Base-by-base conservation (phyloP, 345 rosid species). In the Tarenaya hassleriana region DNA sequence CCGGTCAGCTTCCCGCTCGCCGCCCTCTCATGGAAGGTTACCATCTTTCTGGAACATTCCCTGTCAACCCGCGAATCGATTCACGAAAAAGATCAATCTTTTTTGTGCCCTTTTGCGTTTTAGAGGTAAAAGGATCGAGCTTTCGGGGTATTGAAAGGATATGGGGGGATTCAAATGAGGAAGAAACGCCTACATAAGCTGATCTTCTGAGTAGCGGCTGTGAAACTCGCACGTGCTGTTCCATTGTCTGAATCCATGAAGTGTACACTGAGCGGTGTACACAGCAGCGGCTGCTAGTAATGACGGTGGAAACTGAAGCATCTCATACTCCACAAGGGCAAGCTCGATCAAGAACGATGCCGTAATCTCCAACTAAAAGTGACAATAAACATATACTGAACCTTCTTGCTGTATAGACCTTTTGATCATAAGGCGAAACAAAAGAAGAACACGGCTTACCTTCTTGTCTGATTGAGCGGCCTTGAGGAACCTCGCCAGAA, bases 291-390 rank as follows among this genome's bases (percentile, higher is more conserved):
- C 95, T 0, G 98, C 88, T 45, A 84, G 39, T 37, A 84, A 55
- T 4, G 98, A 91, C 21, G 98, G 96, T 15, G 77, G 79, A 72
- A 70, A 82, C 68, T 63, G 70, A 17, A 91, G 70, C 98, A 87
- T 91, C 63, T 78, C 84, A 24, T 80, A 87, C 66, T 91, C 98
- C 62, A 90, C 88, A 0, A 86, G 74, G 7, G 83, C 74, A 35
- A 90, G 94, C 71, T 90, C 97, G 13, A 79, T 70, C 74, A 91
- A 53, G 82, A 78, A 90, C 50, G 78, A 86, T 5, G 96, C 76
- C 47, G 84, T 69, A 18, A 62, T 61, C 72, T 91, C 87, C 40
- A 63, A 61, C 68, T 63, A 61, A 55, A 47, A n/a, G n/a, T n/a
- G n/a, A 16, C 20, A 24, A 4, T 20, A 34, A 12, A 16, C 16